Base-by-base conservation (phyloP, 2,329 filamentous ascomycete genomes). In the Trichoderma harzianum region DNA sequence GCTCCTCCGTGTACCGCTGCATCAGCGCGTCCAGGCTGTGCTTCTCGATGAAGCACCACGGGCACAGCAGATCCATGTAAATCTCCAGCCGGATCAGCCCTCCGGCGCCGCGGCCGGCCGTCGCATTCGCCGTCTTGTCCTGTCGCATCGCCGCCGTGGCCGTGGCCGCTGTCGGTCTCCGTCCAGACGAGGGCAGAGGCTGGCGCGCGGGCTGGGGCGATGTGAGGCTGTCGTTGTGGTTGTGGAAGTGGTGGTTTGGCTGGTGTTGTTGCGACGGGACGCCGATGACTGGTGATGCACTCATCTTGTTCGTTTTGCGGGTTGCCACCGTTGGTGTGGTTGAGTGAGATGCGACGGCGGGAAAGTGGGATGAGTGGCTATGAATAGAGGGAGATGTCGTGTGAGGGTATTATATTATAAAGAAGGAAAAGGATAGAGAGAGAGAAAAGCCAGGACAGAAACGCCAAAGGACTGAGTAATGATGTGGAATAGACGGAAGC, bases 41-140 rank as follows among this genome's bases (percentile, higher is more conserved):
- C 73, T 86, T 82, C 71, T 83, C 82, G 72, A 88, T 80, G 74
- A 86, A 88, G 74, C 84, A 87, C 80, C 85, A 87, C 5, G 86
- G 85, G 72, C 86, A 88, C 47, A 86, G 79, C 7, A 85, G 81
- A 76, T 88, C 86, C 47, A 84, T 79, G 74, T 86, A 84, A 60
- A 86, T 78, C 62, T 86, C 83, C 72, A 88, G 82, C 39, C 53
- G 58, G 62, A 73, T 68, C 21, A 62, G 28, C 14, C 43, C 67
- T 11, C 67, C 34, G 36, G 26, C 34, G 14, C 47, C 24, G 39
- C 61, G 21, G 47, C 30, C 58, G 8, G 30, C 60, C 62, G 55
- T 34, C n/a, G 34, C 34, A 12, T 12, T 14, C 12, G 53, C 62
- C 53, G 16, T 5, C 10, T 61, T 61, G 5, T 69, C 66, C 21